Conservation (phyloP, 1,139 yeast species). For the Pneumocystis sp. region DNA sequence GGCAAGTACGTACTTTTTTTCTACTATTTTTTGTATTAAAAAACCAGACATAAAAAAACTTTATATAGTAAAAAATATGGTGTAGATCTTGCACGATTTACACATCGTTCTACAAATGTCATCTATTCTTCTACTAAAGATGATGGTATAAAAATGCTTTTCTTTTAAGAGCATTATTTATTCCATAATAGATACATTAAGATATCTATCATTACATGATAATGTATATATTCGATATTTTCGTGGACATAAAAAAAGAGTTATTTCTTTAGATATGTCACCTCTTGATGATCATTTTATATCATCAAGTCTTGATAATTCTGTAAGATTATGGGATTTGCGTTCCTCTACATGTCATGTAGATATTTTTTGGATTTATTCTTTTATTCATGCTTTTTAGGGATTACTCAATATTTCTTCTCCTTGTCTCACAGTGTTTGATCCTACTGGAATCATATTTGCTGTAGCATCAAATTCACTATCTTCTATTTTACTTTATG, state of each 20-base stretch:
- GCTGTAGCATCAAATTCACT: constrained; percentile 46
- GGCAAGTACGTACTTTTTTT: constrained; percentile 33
- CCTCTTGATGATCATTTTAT: constrained; percentile 58
- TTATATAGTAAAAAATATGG: constrained; percentile 84
- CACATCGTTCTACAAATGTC: constrained; percentile 61
- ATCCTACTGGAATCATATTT: constrained; percentile 70
- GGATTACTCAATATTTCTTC: constrained; percentile 48
- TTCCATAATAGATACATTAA: constrained; percentile 20
- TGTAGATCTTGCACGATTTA: constrained; percentile 70
- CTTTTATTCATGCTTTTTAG: constrained; percentile 19
- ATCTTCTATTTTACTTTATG: constrained; percentile 44
- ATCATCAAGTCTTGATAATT: constrained; percentile 58
- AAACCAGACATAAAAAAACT: constrained; percentile 26
- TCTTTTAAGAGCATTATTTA: neutral
- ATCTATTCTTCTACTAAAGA: constrained; percentile 74
- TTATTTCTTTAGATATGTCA: constrained; percentile 54
- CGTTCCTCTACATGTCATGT: constrained; percentile 27
- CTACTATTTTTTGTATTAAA: neutral
- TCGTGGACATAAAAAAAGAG: constrained; percentile 69
- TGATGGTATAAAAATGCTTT: constrained; percentile 36
- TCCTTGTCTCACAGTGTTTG: constrained; percentile 51
- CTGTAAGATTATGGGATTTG: constrained; percentile 79
- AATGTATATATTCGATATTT: constrained; percentile 73
- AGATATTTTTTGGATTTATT: constrained; percentile 15
- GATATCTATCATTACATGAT: constrained; percentile 64